phyloP scores from a whole-genome alignment of 179 eudicot species.

The Monotropa hypopitys region DNA sequence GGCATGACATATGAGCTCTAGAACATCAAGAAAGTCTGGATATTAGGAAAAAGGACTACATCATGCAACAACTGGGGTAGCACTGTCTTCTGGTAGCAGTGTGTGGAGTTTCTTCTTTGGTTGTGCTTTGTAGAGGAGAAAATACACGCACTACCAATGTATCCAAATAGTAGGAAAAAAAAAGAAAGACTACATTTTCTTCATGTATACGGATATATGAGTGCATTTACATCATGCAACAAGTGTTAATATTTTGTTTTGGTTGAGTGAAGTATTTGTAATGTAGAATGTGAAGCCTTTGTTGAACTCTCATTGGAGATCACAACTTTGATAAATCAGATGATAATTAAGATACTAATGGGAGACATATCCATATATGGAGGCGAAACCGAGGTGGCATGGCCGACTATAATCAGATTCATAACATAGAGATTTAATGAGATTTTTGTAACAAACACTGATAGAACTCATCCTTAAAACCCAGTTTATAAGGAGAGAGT shows the following conservation, averaged over 20 bases:
- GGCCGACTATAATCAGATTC: too few species aligned
- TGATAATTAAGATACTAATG: too few species aligned
- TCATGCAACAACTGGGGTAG: neutral
- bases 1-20: constrained; percentile 83
- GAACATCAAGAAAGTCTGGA: neutral
- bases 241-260: neutral
- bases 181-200: neutral
- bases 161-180: neutral
- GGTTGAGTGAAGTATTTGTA: neutral
- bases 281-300: neutral
- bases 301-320: neutral
- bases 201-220: neutral
- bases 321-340: too few species aligned
- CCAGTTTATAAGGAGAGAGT: too few species aligned
- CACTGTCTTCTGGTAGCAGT: neutral
- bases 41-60: too few species aligned
- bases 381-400: too few species aligned
- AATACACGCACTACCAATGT: neutral
- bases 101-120: neutral
- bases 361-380: too few species aligned
- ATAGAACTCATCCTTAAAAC: too few species aligned
- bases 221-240: neutral
- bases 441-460: too few species aligned
- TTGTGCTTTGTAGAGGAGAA: neutral
- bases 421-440: too few species aligned